These are phyloP conservation scores for Vanrija humicola DNA, from an alignment of 1,284 basidiomycete genomes.

Conservation along the genomic window DNA sequence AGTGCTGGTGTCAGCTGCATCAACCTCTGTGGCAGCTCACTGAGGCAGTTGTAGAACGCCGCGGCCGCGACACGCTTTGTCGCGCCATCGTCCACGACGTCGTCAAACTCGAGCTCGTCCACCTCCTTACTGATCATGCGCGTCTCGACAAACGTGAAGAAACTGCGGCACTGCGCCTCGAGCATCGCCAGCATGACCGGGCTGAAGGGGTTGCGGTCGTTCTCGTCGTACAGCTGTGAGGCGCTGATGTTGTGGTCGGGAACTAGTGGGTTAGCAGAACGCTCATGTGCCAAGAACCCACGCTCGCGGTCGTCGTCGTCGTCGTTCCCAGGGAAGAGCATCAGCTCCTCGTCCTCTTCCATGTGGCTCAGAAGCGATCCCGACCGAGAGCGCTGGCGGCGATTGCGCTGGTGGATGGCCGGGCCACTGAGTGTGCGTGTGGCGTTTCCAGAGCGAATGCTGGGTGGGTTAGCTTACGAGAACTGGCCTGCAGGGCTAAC, in stretches of 20 bases:
- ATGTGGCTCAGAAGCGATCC: conserved; percentile 1
- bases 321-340: background rate
- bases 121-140: conserved; percentile 41
- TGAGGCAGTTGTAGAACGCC: conserved; percentile 43
- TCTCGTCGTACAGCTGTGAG: background rate
- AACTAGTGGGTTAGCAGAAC: background rate
- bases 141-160: conserved; percentile 35
- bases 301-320: background rate
- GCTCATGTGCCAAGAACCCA: background rate
- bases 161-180: conserved; percentile 38
- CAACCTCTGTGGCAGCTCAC: conserved; percentile 17
- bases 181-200: conserved; percentile 34
- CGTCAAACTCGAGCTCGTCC: conserved; percentile 64
- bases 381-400: conserved; percentile 1
- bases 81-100: conserved; percentile 15
- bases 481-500: conserved; percentile 15
- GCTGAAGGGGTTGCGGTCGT: conserved; percentile 10
- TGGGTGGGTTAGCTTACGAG: background rate
- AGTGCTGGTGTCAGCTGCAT: conserved; percentile 23
- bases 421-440: conserved; percentile 1
- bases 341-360: background rate
- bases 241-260: background rate
- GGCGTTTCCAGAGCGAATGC: background rate
- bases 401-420: background rate
- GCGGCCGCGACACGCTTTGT: conserved; percentile 27